A percentile compares a stretch with the other conserved stretches of the same genome.
Conservation (phyloP, 1,284 basidiomycete genomes). For the Ganoderma meredithae region DNA sequence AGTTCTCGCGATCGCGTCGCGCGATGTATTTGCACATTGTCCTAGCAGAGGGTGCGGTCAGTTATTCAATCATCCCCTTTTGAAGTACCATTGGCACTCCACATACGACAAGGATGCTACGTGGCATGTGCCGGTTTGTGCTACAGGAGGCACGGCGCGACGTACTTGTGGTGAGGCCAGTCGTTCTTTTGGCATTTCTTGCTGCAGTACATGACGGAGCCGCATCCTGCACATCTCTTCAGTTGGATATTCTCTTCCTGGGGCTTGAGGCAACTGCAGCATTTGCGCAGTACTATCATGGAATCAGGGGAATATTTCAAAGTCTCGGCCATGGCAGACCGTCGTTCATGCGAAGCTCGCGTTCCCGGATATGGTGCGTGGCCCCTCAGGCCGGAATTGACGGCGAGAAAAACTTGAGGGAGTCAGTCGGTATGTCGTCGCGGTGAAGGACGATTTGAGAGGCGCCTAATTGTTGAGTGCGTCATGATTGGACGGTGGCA, state of each 20-base stretch:
- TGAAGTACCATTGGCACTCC: neutral
- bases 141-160: neutral
- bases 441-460: neutral
- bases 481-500: neutral
- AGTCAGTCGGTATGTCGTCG: neutral
- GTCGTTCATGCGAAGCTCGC: neutral
- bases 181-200: constrained; percentile 19
- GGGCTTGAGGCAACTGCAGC: neutral
- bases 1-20: neutral
- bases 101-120: neutral
- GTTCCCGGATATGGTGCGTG: neutral
- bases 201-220: constrained; percentile 20
- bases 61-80: neutral
- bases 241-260: constrained; percentile 6
- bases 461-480: neutral
- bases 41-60: neutral
- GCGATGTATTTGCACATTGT: neutral
- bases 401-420: neutral
- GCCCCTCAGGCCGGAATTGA: neutral
- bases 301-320: neutral
- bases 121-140: neutral
- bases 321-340: neutral
- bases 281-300: constrained; percentile 1
- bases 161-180: constrained; percentile 22
- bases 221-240: constrained; percentile 20